phyloP scores from a whole-genome alignment of 2,329 filamentous ascomycete species.

The Thielaviopsis cerberus region DNA sequence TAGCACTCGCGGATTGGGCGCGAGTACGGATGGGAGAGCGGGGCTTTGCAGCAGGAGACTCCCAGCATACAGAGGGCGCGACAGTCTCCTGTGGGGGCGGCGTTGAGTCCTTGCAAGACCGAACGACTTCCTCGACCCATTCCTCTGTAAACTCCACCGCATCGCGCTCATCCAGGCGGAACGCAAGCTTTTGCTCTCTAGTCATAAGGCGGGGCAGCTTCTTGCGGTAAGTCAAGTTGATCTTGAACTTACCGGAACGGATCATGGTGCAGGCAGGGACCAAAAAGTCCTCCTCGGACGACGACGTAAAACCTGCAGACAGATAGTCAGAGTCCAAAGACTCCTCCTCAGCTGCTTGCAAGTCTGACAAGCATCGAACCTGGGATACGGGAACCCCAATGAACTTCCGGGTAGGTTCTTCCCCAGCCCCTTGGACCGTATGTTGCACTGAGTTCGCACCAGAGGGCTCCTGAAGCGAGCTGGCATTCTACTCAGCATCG shows the following conservation, averaged over 20 bases:
- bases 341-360: not conserved
- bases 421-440: not conserved
- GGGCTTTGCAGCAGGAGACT: not conserved
- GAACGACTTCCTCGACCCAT: not conserved
- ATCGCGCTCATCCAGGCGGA: not conserved
- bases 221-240: constrained; percentile 4
- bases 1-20: not conserved
- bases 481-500: constrained; percentile 12
- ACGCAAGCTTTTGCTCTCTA: not conserved
- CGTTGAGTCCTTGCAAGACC: not conserved
- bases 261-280: not conserved
- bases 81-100: not conserved
- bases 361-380: not conserved
- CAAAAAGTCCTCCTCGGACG: not conserved
- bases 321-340: constrained; percentile 2
- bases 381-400: not conserved
- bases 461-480: constrained; percentile 6
- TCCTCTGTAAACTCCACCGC: not conserved
- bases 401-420: not conserved
- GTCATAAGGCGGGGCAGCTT: not conserved
- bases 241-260: not conserved
- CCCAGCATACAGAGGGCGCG: not conserved
- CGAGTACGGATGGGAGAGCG: not conserved
- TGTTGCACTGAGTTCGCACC: not conserved
- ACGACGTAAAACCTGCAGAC: not conserved